phyloP scores from a whole-genome alignment of 768 basidiomycete species.

The Udeniomyces megalosporus region DNA sequence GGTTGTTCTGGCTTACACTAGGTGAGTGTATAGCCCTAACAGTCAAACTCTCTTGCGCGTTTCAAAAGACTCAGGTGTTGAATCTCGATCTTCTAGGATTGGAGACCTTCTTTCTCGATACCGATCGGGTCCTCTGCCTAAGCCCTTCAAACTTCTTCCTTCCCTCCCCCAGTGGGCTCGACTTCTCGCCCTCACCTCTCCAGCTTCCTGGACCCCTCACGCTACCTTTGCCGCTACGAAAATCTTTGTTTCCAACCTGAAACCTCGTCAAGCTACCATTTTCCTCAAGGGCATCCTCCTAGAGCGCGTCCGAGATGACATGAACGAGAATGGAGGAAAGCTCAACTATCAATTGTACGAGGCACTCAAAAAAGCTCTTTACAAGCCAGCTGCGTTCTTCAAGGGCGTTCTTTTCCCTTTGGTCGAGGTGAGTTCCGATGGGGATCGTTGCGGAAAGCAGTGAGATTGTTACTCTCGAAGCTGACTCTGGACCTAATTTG shows the following conservation, averaged over 20 bases:
- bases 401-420: slow-evolving; percentile 94
- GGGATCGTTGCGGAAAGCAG: too few species aligned
- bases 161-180: slow-evolving; percentile 91
- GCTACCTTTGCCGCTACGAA: slow-evolving; percentile 85
- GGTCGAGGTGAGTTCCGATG: slow-evolving; percentile 61
- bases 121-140: slow-evolving; percentile 85
- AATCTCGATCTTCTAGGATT: too few species aligned
- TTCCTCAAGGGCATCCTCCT: slow-evolving; percentile 83
- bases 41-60: too few species aligned
- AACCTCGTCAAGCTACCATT: slow-evolving; percentile 80
- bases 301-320: slow-evolving; percentile 77
- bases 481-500: too few species aligned
- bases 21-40: slow-evolving; percentile 38
- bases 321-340: slow-evolving; percentile 58
- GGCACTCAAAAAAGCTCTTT: slow-evolving; percentile 74
- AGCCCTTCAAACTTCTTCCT: slow-evolving; percentile 95
- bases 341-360: slow-evolving; percentile 88
- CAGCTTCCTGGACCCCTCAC: slow-evolving; percentile 89
- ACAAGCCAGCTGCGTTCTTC: slow-evolving; percentile 96
- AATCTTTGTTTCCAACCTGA: slow-evolving; percentile 92
- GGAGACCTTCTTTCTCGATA: slow-evolving; percentile 72
- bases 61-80: neutral
- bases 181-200: slow-evolving; percentile 77
- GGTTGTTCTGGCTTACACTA: slow-evolving; percentile 81
- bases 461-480: too few species aligned